Evolutionary conservation across 768 basidiomycete genomes (phyloP).

Genomic region (Leccinum fibrillosum): DNA sequence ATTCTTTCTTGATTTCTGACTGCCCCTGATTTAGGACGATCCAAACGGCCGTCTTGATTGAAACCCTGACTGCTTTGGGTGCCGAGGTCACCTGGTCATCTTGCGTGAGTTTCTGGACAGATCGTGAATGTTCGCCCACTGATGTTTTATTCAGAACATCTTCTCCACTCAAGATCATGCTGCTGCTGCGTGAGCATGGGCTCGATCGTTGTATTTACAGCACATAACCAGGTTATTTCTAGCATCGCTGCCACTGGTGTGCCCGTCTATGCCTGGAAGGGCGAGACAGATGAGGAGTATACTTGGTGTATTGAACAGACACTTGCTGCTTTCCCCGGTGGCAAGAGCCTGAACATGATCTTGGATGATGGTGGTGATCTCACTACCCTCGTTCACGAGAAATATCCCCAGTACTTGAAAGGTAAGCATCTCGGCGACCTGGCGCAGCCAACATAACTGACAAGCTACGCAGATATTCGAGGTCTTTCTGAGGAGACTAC

Average conservation of each 20-base stretch:
- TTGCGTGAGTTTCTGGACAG: conserved; percentile 56
- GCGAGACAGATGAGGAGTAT: conserved; percentile 99
- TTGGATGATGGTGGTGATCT: conserved; percentile 99
- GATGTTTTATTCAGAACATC: conserved; percentile 67
- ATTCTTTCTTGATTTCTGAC: background rate
- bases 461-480: conserved; percentile 57
- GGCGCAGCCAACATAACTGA: background rate
- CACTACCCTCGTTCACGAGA: conserved; percentile 92
- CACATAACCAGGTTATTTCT: conserved; percentile 5
- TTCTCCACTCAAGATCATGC: conserved; percentile 99
- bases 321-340: conserved; percentile 79
- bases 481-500: conserved; percentile 99
- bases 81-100: conserved; percentile 99
- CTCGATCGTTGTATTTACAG: background rate
- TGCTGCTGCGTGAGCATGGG: conserved; percentile 77
- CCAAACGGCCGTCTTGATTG: conserved; percentile 97
- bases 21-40: conserved; percentile 71
- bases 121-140: background rate
- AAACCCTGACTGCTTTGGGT: conserved; percentile 92
- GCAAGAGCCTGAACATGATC: conserved; percentile 94
- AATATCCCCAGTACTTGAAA: conserved; percentile 85
- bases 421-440: conserved; percentile 39
- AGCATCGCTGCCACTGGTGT: conserved; percentile 98
- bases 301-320: conserved; percentile 98
- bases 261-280: conserved; percentile 99